These are phyloP conservation scores for Dictyostelium brefeldianum DNA, from an alignment of 78 protist genomes.

Conservation along the genomic window DNA sequence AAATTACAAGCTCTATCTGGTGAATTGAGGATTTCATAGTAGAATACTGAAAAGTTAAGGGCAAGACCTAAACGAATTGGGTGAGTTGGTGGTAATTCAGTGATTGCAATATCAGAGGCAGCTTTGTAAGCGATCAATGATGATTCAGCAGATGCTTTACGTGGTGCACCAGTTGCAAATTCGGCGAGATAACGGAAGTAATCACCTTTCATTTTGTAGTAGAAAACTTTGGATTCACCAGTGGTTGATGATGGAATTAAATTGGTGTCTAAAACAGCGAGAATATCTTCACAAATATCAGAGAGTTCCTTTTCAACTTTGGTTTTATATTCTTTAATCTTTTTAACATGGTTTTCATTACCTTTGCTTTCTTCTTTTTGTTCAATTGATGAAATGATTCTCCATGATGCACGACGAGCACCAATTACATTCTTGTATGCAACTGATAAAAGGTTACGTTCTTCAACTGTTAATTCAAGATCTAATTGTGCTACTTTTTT, in stretches of 20 bases:
- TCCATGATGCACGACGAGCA: slow-evolving; percentile 99
- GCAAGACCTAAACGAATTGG: slow-evolving; percentile 99
- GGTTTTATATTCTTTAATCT: slow-evolving; percentile 89
- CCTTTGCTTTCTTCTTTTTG: slow-evolving; percentile 93
- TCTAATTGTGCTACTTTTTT: slow-evolving; percentile 92
- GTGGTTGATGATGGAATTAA: slow-evolving; percentile 90
- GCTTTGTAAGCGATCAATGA: slow-evolving; percentile 94
- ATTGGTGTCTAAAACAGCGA: slow-evolving; percentile 87
- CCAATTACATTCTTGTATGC: slow-evolving; percentile 99
- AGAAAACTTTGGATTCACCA: slow-evolving; percentile 96
- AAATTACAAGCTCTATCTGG: slow-evolving; percentile 95
- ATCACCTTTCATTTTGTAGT: slow-evolving; percentile 98
- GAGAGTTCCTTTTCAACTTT: slow-evolving; percentile 94
- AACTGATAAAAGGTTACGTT: slow-evolving; percentile 98
- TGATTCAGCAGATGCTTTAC: slow-evolving; percentile 91
- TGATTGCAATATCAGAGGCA: slow-evolving; percentile 92
- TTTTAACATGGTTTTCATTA: slow-evolving; percentile 71
- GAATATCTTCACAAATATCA: slow-evolving; percentile 92
- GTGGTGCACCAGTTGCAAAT: slow-evolving; percentile 86
- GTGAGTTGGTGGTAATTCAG: slow-evolving; percentile 96
- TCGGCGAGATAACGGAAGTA: slow-evolving; percentile 99
- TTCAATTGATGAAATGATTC: slow-evolving; percentile 96
- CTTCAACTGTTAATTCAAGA: slow-evolving; percentile 97
- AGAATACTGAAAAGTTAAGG: slow-evolving; percentile 99
- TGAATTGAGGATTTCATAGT: slow-evolving; percentile 97